These are phyloP conservation scores for Penicillium sp. DNA, from an alignment of 2,329 filamentous ascomycete genomes.

Conservation along the genomic window DNA sequence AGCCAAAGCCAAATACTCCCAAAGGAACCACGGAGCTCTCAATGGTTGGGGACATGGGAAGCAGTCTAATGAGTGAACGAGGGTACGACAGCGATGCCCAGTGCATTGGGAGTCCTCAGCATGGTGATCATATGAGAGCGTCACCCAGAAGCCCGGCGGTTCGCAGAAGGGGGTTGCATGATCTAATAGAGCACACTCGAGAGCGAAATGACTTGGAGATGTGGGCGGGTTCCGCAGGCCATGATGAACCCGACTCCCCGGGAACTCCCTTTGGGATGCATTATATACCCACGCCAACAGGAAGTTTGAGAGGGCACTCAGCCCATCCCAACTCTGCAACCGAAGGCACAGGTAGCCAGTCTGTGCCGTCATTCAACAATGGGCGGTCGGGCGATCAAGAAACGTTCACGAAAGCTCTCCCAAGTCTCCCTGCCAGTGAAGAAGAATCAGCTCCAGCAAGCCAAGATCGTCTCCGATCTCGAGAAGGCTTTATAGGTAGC, in stretches of 20 bases:
- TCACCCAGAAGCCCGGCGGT: slow-evolving; percentile 7
- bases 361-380: background rate
- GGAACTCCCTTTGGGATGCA: slow-evolving; percentile 14
- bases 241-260: background rate
- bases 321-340: background rate
- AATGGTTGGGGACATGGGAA: slow-evolving; percentile 24
- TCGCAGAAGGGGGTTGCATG: slow-evolving; percentile 16
- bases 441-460: background rate
- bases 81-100: slow-evolving; percentile 45
- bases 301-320: slow-evolving; percentile 3
- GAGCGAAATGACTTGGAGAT: slow-evolving; percentile 15
- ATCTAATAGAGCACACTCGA: slow-evolving; percentile 21
- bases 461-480: background rate
- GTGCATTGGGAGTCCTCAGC: slow-evolving; percentile 35
- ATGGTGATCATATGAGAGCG: slow-evolving; percentile 7
- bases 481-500: background rate
- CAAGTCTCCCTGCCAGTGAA: slow-evolving; percentile 5
- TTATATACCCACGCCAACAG: slow-evolving; percentile 18
- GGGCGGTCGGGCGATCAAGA: background rate
- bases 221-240: background rate
- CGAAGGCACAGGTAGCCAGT: background rate
- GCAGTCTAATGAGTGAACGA: slow-evolving; percentile 38
- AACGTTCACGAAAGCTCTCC: slow-evolving; percentile 9
- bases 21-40: slow-evolving; percentile 7
- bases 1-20: slow-evolving; percentile 11